Base-by-base conservation (phyloP, 2,329 filamentous ascomycete genomes). In the Ciborinia camelliae region DNA sequence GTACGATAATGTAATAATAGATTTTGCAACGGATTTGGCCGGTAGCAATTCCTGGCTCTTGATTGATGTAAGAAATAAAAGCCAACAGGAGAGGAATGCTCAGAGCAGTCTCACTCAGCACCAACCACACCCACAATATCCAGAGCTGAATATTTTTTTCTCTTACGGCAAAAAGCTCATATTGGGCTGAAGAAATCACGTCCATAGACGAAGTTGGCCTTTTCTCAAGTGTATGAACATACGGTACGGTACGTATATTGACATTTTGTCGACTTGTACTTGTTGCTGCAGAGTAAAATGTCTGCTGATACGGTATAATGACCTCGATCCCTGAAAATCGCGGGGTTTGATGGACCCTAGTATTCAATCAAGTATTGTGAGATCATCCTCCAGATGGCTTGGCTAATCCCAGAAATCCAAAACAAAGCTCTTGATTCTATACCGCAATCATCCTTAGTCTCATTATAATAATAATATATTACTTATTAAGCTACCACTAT, bases 271-370 rank as follows among this genome's bases (percentile, higher is more conserved):
- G 28, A 58, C 23, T 48, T 39, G 52, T 45, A 57, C 28, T 37
- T 47, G 61, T 32, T 35, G 62, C 52, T 63, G 62, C 52, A 59
- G 23, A 35, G 47, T 59, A 12, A 20, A 61, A 61, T 23, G 62
- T 64, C 62, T 60, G 62, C 62, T 60, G 62, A 64, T 64, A 28
- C n/a, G 37, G 47, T 26, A 53, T 64, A 45, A 60, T 64, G 55
- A 61, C 55, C 47, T 61, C 54, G n/a, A 51, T 37, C 37, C 37
- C n/a, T 61, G 35, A 35, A n/a, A 41, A 39, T 45, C 47, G 62
- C 62, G 62, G 45, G 62, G 62, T 53, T 53, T 47, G 37, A 47
- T 28, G 20, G 58, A 55, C 30, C 37, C 55, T 61, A n/a, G 51
- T 32, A n/a, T n/a, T n/a, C n/a, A n/a, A n/a, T n/a, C n/a, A n/a